phyloP scores from a whole-genome alignment of 441 rosid genomes.

The Erodium moschatum region DNA sequence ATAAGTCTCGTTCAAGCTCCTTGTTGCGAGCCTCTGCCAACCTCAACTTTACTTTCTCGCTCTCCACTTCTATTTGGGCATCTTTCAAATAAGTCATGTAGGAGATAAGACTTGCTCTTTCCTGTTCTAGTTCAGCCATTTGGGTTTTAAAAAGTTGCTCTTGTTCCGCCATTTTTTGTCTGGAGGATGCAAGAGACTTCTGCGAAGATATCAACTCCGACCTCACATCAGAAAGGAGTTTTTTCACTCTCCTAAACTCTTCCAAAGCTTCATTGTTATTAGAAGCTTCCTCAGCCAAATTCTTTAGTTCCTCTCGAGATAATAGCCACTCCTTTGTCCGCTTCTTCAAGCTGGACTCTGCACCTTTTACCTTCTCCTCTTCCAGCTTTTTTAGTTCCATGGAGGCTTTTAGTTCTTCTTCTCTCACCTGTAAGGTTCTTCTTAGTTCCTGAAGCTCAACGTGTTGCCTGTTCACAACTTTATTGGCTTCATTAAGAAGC shows the following conservation, averaged over 20 bases:
- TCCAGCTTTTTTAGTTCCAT: conserved; percentile 37
- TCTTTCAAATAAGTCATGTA: conserved; percentile 60
- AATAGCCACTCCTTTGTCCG: conserved; percentile 64
- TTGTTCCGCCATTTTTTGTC: conserved; percentile 54
- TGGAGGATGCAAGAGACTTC: conserved; percentile 51
- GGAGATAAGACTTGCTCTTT: conserved; percentile 42
- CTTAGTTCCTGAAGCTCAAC: conserved; percentile 46
- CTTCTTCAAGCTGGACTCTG: conserved; percentile 50
- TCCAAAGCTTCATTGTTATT: conserved; percentile 42
- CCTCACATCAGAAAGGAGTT: conserved; percentile 60
- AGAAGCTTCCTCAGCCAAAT: conserved; percentile 34
- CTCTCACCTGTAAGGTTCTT: conserved; percentile 41
- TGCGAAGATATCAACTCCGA: conserved; percentile 62
- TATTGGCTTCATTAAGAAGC: conserved; percentile 50
- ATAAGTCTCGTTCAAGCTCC: conserved; percentile 51
- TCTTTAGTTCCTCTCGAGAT: conserved; percentile 51
- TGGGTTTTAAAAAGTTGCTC: conserved; percentile 42
- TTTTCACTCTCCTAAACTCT: conserved; percentile 57
- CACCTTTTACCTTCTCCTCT: conserved; percentile 50
- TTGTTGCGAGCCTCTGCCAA: conserved; percentile 55
- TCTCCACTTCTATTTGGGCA: conserved; percentile 62
- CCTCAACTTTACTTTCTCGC: conserved; percentile 57
- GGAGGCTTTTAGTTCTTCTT: conserved; percentile 49
- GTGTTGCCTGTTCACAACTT: conserved; percentile 54
- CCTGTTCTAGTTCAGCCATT: conserved; percentile 55